These are phyloP conservation scores for Chlorella sp. DNA, from an alignment of 139 green algal species.

Conservation along the genomic window DNA sequence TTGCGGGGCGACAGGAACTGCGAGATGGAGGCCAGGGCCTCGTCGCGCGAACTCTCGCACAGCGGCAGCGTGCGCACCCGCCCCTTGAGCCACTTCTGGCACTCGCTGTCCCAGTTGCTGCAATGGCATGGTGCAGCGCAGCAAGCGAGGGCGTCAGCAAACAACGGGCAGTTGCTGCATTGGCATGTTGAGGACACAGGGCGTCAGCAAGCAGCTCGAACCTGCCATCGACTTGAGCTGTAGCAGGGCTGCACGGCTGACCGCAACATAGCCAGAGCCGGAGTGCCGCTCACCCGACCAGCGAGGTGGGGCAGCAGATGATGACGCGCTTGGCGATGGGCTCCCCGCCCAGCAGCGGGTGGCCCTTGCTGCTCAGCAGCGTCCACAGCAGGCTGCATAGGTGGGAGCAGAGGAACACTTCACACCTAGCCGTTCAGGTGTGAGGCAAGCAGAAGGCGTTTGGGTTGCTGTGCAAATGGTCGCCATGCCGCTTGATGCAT, in stretches of 20 bases:
- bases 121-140: no score
- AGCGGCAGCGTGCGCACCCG: constrained; percentile 83
- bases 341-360: constrained; percentile 64
- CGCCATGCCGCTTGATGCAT: no score
- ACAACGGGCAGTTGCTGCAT: background rate
- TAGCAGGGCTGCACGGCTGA: no score
- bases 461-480: no score
- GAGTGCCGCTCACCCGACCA: constrained; percentile 70
- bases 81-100: constrained; percentile 92
- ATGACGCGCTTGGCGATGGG: constrained; percentile 85
- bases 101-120: constrained; percentile 97
- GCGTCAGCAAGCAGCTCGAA: no score
- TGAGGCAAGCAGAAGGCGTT: no score
- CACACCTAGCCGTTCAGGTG: no score
- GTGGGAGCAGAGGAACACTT: no score
- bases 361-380: constrained; percentile 72
- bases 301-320: constrained; percentile 97
- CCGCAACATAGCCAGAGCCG: no score
- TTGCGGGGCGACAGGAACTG: constrained; percentile 77
- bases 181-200: no score
- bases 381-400: constrained; percentile 94
- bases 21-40: constrained; percentile 82
- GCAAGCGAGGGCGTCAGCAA: no score
- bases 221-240: no score
- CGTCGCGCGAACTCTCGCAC: constrained; percentile 86